Evolutionary conservation across 768 basidiomycete species (phyloP).

Genomic region (Dioszegia aurantiaca): DNA sequence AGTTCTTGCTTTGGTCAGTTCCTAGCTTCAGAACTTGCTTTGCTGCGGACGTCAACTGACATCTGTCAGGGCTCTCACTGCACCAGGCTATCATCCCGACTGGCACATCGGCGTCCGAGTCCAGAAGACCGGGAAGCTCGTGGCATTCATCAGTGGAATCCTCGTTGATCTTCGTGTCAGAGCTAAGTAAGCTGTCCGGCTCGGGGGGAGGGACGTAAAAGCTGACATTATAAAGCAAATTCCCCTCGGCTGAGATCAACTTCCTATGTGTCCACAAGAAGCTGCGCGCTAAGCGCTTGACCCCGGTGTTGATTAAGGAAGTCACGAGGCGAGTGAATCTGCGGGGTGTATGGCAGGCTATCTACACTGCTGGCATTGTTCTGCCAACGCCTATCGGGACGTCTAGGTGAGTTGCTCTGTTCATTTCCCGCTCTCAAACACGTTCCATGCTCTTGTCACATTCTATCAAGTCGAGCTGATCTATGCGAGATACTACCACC

Average conservation of each 20-base stretch:
- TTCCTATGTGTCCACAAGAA: slow-evolving; percentile 98
- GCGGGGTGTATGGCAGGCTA: slow-evolving; percentile 88
- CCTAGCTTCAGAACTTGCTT: no score
- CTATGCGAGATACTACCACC: slow-evolving; percentile 79
- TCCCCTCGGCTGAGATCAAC: slow-evolving; percentile 86
- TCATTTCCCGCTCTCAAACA: no score
- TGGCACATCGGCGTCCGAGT: slow-evolving; percentile 97
- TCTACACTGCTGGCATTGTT: slow-evolving; percentile 91
- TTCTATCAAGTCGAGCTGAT: slow-evolving; percentile 1
- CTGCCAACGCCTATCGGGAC: slow-evolving; percentile 89
- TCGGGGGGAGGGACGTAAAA: not conserved
- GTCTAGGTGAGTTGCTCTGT: slow-evolving; percentile 69
- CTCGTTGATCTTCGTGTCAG: slow-evolving; percentile 83
- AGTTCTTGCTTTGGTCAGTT: slow-evolving; percentile 82
- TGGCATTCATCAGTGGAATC: slow-evolving; percentile 93
- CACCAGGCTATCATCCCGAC: slow-evolving; percentile 86
- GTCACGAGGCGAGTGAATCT: slow-evolving; percentile 89
- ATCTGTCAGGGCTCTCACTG: slow-evolving; percentile 75
- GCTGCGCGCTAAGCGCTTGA: slow-evolving; percentile 85
- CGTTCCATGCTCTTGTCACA: not conserved
- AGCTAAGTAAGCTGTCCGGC: slow-evolving; percentile 62
- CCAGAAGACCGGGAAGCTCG: slow-evolving; percentile 81
- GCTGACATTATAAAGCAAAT: slow-evolving; percentile 55
- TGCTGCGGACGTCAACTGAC: slow-evolving; percentile 4
- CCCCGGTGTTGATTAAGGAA: slow-evolving; percentile 96